A percentile compares a stretch with the other conserved stretches of the same genome.
Conservation (phyloP, 257 asterid genomes). For the Plantago ovata region DNA sequence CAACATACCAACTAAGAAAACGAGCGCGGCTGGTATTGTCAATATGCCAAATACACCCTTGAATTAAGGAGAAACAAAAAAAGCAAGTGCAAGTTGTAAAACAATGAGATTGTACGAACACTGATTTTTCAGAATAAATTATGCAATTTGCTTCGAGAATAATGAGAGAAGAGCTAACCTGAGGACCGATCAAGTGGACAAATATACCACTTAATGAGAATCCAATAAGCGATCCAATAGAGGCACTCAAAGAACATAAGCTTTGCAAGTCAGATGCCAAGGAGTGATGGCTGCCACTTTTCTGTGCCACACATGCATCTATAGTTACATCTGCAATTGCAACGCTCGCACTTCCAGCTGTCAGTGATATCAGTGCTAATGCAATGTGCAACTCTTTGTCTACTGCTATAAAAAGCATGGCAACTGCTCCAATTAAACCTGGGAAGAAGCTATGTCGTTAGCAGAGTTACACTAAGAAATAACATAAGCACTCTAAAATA, state of each 20-base stretch:
- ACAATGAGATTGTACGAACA: too few relatives aligned
- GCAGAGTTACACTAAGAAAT: background rate
- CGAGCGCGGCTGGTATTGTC: slow-evolving; percentile 74
- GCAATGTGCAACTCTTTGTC: slow-evolving; percentile 66
- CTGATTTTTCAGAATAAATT: background rate
- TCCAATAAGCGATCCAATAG: slow-evolving; percentile 81
- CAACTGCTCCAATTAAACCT: slow-evolving; percentile 70
- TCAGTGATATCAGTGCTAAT: slow-evolving; percentile 61
- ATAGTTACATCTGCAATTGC: slow-evolving; percentile 98
- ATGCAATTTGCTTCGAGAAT: background rate
- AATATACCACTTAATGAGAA: slow-evolving; percentile 77
- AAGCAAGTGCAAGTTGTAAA: slow-evolving; percentile 8
- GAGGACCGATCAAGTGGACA: slow-evolving; percentile 83
- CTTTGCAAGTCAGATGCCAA: slow-evolving; percentile 97
- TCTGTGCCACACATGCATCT: slow-evolving; percentile 95
- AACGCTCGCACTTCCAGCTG: slow-evolving; percentile 91
- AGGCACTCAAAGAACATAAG: slow-evolving; percentile 81
- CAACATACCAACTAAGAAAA: slow-evolving; percentile 64
- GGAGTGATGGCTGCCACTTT: slow-evolving; percentile 65
- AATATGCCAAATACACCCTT: slow-evolving; percentile 93
- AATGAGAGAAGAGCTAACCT: slow-evolving; percentile 41
- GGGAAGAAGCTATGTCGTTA: slow-evolving; percentile 13
- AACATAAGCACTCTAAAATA: background rate
- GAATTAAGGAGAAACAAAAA: slow-evolving; percentile 14
- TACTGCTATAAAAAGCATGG: slow-evolving; percentile 78